Conservation (phyloP, 768 basidiomycete genomes). For the Hygrophoropsis aurantiaca region DNA sequence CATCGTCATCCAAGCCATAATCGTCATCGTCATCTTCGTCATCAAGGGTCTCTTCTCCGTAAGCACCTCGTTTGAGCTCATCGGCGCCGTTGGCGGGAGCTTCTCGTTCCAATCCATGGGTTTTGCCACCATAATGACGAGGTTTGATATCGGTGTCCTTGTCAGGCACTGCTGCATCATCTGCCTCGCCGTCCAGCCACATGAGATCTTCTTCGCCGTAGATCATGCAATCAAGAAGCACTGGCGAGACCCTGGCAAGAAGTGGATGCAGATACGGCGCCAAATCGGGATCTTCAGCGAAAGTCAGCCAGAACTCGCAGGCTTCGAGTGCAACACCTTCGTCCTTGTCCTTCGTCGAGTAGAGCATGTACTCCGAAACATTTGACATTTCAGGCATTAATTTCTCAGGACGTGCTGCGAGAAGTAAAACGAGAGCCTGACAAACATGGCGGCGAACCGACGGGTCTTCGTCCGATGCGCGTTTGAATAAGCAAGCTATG, state of each 20-base stretch:
- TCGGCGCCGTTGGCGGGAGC: slow-evolving; percentile 36
- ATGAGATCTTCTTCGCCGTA: slow-evolving; percentile 96
- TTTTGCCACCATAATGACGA: slow-evolving; percentile 82
- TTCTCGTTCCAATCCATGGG: slow-evolving; percentile 83
- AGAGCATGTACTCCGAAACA: slow-evolving; percentile 98
- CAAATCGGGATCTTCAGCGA: slow-evolving; percentile 92
- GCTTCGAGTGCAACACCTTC: slow-evolving; percentile 96
- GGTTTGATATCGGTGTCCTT: slow-evolving; percentile 97
- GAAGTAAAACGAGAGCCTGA: slow-evolving; percentile 89
- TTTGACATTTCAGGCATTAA: slow-evolving; percentile 94
- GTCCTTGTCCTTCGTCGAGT: slow-evolving; percentile 96
- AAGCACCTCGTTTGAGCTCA: slow-evolving; percentile 50
- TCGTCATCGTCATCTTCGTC: slow-evolving; percentile 89
- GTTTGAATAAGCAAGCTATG: slow-evolving; percentile 90
- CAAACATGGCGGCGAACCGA: slow-evolving; percentile 94
- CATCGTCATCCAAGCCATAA: slow-evolving; percentile 81
- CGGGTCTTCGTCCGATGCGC: slow-evolving; percentile 92
- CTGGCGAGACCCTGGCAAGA: slow-evolving; percentile 88
- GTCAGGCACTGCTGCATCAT: slow-evolving; percentile 88
- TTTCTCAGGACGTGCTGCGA: slow-evolving; percentile 92
- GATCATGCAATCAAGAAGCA: slow-evolving; percentile 95
- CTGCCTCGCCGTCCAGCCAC: slow-evolving; percentile 89
- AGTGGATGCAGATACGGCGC: slow-evolving; percentile 82
- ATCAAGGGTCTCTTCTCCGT: slow-evolving; percentile 79
- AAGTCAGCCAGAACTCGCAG: slow-evolving; percentile 99